Conservation (phyloP, 306 rosid species). For the Quercus ilex region DNA sequence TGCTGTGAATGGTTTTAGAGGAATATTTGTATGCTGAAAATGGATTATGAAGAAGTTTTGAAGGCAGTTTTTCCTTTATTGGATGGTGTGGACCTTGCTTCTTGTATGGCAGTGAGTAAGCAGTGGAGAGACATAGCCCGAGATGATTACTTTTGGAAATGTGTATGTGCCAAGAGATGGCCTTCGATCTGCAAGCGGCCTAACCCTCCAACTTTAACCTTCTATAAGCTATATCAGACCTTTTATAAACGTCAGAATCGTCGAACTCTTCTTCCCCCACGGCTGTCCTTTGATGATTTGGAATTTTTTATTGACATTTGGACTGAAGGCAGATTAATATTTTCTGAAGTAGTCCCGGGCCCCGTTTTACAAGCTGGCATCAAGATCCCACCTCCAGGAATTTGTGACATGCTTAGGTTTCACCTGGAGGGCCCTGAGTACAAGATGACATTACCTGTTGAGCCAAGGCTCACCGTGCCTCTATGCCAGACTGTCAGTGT, state of each 20-base stretch:
- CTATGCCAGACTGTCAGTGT: constrained; percentile 57
- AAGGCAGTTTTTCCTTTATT: constrained; percentile 86
- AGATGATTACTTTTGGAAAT: constrained; percentile 94
- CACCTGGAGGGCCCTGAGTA: constrained; percentile 59
- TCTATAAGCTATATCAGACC: constrained; percentile 59
- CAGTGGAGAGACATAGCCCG: constrained; percentile 78
- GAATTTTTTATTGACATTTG: constrained; percentile 90
- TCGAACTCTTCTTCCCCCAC: constrained; percentile 73
- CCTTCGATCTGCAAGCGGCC: constrained; percentile 86
- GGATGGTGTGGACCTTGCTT: constrained; percentile 85
- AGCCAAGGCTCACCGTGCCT: constrained; percentile 73
- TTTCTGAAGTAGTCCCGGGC: constrained; percentile 82
- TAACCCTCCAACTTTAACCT: constrained; percentile 52
- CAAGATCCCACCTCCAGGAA: constrained; percentile 49
- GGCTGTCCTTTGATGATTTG: constrained; percentile 77
- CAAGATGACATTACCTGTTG: constrained; percentile 76
- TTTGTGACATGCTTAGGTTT: constrained; percentile 56
- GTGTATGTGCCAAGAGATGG: constrained; percentile 84
- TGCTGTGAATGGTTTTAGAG: constrained; percentile 10
- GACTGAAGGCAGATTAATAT: constrained; percentile 58
- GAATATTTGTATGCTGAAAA: constrained; percentile 24
- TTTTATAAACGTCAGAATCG: constrained; percentile 55
- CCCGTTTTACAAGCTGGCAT: constrained; percentile 50
- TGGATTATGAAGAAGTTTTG: constrained; percentile 69
- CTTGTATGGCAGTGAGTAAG: constrained; percentile 76